phyloP scores from a whole-genome alignment of 345 rosid species.

The Cardamine chenopodiifolia region DNA sequence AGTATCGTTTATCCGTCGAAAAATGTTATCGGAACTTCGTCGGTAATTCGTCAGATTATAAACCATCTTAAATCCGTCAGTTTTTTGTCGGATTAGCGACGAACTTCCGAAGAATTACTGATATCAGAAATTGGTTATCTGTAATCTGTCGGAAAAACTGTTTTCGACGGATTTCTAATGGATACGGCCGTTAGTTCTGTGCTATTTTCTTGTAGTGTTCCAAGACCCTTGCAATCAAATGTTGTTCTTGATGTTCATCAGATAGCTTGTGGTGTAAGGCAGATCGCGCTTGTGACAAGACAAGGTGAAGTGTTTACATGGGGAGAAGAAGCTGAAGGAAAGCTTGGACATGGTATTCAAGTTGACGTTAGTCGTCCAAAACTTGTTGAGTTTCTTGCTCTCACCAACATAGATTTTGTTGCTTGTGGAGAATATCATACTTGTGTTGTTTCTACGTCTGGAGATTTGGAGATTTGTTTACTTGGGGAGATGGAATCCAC shows the following conservation, averaged over 20 bases:
- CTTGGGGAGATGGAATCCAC: slow-evolving; percentile 92
- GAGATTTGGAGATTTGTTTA: slow-evolving; percentile 84
- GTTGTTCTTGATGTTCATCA: slow-evolving; percentile 98
- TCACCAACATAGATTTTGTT: slow-evolving; percentile 70
- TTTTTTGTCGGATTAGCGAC: too few relatives aligned
- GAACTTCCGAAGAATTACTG: too few relatives aligned
- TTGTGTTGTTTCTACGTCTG: slow-evolving; percentile 75
- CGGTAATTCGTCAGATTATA: too few relatives aligned
- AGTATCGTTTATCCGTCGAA: too few relatives aligned
- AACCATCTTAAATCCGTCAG: too few relatives aligned
- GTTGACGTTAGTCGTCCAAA: slow-evolving; percentile 66
- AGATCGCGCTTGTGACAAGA: slow-evolving; percentile 84
- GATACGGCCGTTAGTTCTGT: too few relatives aligned
- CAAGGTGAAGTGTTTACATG: slow-evolving; percentile 98
- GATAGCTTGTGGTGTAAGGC: slow-evolving; percentile 84
- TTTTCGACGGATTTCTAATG: too few relatives aligned
- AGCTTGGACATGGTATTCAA: slow-evolving; percentile 89
- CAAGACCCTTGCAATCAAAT: slow-evolving; percentile 81
- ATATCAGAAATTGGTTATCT: too few relatives aligned
- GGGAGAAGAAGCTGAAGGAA: slow-evolving; percentile 98
- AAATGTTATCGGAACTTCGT: too few relatives aligned
- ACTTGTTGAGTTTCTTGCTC: slow-evolving; percentile 83
- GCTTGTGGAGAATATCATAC: slow-evolving; percentile 91
- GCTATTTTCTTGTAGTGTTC: too few relatives aligned
- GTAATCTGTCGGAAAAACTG: too few relatives aligned